Conservation (phyloP, 2,329 filamentous ascomycete species). For the Aspergillus felis region DNA sequence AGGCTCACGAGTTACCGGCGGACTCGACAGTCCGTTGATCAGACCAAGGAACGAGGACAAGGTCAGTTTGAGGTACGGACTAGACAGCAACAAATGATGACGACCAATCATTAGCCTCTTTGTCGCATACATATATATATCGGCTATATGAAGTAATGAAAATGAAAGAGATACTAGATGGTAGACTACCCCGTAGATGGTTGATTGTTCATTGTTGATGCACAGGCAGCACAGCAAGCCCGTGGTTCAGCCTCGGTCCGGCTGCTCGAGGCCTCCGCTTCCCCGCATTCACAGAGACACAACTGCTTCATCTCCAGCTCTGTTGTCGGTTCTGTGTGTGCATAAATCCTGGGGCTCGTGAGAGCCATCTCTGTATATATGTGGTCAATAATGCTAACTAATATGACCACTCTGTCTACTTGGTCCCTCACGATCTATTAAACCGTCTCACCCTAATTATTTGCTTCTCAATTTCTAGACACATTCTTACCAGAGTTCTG, state of each 20-base stretch:
- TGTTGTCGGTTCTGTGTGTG: neutral
- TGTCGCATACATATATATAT: neutral
- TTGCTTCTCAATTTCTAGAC: neutral
- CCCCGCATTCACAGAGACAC: conserved; percentile 7
- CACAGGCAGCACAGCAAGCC: too few species aligned
- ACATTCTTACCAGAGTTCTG: neutral
- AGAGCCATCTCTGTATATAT: neutral
- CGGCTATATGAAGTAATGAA: neutral
- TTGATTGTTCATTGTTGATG: neutral
- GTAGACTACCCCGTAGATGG: too few species aligned
- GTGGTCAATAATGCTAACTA: neutral
- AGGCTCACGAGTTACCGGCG: neutral
- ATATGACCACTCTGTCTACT: neutral
- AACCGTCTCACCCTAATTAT: too few species aligned
- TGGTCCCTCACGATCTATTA: neutral
- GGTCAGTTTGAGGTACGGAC: too few species aligned
- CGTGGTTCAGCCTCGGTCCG: conserved; percentile 1
- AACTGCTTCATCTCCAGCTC: neutral
- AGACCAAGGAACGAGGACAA: neutral
- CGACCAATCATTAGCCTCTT: too few species aligned
- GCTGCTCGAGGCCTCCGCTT: conserved; percentile 3
- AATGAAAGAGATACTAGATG: too few species aligned
- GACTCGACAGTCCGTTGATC: neutral
- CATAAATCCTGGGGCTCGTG: neutral
- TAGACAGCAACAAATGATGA: too few species aligned